These are phyloP conservation scores for Madurella mycetomatis DNA, from an alignment of 2,329 filamentous ascomycete species.

Conservation along the genomic window DNA sequence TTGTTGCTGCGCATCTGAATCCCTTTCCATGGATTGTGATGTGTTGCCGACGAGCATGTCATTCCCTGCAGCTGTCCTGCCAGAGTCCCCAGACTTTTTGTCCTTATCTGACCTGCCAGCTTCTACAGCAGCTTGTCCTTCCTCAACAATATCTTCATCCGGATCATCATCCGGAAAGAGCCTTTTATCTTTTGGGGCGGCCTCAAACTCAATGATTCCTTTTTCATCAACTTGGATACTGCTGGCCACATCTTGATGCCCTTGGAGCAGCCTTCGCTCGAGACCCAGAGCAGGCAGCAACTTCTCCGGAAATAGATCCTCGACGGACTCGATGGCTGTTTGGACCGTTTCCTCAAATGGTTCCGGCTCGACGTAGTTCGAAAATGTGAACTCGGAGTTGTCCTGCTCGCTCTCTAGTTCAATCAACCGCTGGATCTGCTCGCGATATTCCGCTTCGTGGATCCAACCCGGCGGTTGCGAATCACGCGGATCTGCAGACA, in stretches of 20 bases:
- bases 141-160: slow-evolving; percentile 45
- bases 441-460: slow-evolving; percentile 78
- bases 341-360: slow-evolving; percentile 59
- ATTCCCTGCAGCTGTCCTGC: not conserved
- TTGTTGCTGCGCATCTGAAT: not conserved
- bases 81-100: slow-evolving; percentile 3
- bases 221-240: slow-evolving; percentile 63
- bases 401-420: slow-evolving; percentile 55
- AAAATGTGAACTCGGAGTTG: slow-evolving; percentile 51
- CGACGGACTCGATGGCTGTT: slow-evolving; percentile 76
- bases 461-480: slow-evolving; percentile 79
- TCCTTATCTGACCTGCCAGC: not conserved
- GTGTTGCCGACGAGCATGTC: not conserved
- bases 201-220: slow-evolving; percentile 41
- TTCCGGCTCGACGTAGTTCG: slow-evolving; percentile 56
- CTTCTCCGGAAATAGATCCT: slow-evolving; percentile 75
- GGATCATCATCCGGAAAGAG: slow-evolving; percentile 50
- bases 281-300: slow-evolving; percentile 47
- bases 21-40: not conserved
- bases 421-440: slow-evolving; percentile 60
- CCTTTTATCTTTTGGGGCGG: slow-evolving; percentile 34
- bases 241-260: slow-evolving; percentile 33
- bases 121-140: slow-evolving; percentile 25
- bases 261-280: slow-evolving; percentile 27
- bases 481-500: slow-evolving; percentile 77